A percentile compares a stretch with the other conserved stretches of the same genome.
Evolutionary conservation across 2,329 filamentous ascomycete genomes (phyloP).

Genomic region (Pyricularia sp.): DNA sequence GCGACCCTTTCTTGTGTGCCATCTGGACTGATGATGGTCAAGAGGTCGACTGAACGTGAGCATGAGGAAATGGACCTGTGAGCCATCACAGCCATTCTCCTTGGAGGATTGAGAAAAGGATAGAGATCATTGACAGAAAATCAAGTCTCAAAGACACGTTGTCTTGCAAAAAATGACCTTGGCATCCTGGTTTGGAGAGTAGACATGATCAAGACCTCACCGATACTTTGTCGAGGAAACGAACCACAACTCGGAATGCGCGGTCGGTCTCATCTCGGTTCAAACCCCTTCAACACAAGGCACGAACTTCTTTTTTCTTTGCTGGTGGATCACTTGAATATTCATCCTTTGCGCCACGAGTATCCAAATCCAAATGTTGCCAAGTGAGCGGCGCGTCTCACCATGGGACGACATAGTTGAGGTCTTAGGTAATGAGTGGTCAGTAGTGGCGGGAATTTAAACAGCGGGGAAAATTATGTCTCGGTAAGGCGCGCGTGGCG

Average conservation of each 20-base stretch:
- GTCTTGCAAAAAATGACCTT: not conserved
- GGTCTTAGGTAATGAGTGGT: too few relatives aligned
- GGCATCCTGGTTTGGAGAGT: not conserved
- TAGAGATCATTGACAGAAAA: not conserved
- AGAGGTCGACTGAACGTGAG: not conserved
- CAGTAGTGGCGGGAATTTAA: not conserved
- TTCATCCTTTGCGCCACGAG: not conserved
- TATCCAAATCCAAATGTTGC: not conserved
- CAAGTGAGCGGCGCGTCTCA: not conserved
- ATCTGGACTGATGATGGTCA: not conserved
- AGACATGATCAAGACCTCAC: not conserved
- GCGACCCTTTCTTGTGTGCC: not conserved
- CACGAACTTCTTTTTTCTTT: not conserved
- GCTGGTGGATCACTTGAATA: not conserved
- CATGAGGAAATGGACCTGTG: not conserved
- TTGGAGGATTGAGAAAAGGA: not conserved
- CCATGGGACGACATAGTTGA: not conserved
- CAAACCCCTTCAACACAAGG: not conserved
- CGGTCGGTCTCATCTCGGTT: not conserved
- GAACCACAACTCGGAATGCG: not conserved
- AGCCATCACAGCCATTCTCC: not conserved
- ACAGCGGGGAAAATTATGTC: not conserved
- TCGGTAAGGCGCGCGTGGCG: not conserved
- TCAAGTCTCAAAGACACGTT: not conserved
- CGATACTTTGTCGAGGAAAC: not conserved